These are phyloP conservation scores for Tephrocybe sp. DNA, from an alignment of 768 basidiomycete genomes.

Conservation along the genomic window DNA sequence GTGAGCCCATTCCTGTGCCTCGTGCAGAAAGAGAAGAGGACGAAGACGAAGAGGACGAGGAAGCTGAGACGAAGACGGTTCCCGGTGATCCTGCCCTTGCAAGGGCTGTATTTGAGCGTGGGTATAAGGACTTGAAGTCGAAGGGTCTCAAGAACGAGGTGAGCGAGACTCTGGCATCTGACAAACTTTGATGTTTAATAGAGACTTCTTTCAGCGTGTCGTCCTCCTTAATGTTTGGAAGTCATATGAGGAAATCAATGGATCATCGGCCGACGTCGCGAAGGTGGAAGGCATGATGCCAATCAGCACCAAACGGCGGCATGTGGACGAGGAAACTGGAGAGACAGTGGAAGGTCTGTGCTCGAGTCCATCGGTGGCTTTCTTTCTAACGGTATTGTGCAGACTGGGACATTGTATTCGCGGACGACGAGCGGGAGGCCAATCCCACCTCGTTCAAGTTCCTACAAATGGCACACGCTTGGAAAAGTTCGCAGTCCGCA, in stretches of 20 bases:
- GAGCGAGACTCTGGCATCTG: constrained; percentile 18
- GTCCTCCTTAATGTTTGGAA: constrained; percentile 95
- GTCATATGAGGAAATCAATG: constrained; percentile 82
- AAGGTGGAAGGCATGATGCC: constrained; percentile 95
- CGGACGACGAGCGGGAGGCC: constrained; percentile 92
- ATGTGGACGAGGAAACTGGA: constrained; percentile 81
- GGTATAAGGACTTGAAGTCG: constrained; percentile 81
- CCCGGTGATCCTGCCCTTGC: constrained; percentile 72
- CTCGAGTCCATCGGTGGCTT: not conserved
- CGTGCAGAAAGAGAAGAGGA: constrained; percentile 69
- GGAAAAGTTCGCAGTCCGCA: constrained; percentile 60
- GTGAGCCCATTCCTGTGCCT: constrained; percentile 64
- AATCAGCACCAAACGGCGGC: constrained; percentile 78
- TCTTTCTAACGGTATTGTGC: not conserved
- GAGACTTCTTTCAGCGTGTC: constrained; percentile 59
- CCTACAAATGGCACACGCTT: constrained; percentile 91
- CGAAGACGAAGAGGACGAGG: constrained; percentile 68
- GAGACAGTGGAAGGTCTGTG: constrained; percentile 80
- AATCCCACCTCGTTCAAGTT: constrained; percentile 96
- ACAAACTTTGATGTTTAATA: not conserved
- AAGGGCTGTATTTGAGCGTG: constrained; percentile 79
- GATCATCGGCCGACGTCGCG: constrained; percentile 65
- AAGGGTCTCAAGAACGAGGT: constrained; percentile 89
- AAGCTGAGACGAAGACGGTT: constrained; percentile 59
- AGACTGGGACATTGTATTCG: constrained; percentile 96